Conservation (phyloP, 768 basidiomycete genomes). For the Suillus sp. region DNA sequence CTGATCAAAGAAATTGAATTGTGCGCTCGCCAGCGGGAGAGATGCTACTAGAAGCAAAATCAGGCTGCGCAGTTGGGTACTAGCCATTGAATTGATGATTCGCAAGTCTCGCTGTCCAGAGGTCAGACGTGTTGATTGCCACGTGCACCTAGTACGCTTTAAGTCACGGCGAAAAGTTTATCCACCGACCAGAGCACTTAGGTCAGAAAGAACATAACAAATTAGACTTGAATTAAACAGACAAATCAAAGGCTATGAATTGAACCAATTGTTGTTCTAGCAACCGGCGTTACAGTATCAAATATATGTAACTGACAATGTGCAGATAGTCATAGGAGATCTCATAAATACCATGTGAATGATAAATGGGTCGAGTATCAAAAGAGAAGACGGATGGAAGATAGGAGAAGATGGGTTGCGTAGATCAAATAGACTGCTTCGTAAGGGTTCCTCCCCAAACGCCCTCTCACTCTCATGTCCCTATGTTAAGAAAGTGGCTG, state of each 20-base stretch:
- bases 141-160: not conserved
- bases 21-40: constrained; percentile 47
- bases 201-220: not conserved
- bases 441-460: not conserved
- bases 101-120: not conserved
- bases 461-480: too few relatives aligned
- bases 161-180: not conserved
- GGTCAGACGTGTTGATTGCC: constrained; percentile 5
- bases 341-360: not conserved
- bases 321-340: not conserved
- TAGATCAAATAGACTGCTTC: not conserved
- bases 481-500: not conserved
- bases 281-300: not conserved
- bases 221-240: constrained; percentile 1
- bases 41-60: constrained; percentile 21
- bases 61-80: constrained; percentile 21
- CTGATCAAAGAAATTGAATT: constrained; percentile 79
- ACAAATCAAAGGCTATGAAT: constrained; percentile 1
- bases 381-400: not conserved
- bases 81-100: constrained; percentile 2
- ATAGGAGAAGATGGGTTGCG: not conserved
- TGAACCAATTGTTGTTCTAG: not conserved
- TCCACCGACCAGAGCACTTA: not conserved
- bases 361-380: not conserved
- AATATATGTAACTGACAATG: constrained; percentile 6